Evolutionary conservation across 306 rosid species (phyloP), one percentile per base, ranked within the genome.

Genomic region (Cercis canadensis): DNA sequence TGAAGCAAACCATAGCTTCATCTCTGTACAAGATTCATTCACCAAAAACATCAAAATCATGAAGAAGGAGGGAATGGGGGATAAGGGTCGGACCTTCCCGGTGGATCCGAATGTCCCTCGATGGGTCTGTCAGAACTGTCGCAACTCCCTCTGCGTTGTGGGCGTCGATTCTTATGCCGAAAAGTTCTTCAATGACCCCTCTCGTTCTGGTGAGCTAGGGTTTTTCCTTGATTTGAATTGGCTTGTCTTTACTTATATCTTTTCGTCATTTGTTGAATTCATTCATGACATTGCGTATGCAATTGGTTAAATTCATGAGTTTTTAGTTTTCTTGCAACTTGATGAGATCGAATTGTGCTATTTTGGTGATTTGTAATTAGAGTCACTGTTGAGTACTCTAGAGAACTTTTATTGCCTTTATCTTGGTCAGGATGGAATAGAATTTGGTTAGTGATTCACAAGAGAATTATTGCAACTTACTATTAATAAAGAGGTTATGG

Each of bases 51-150:
- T 24, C 29, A 24, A 24, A 24, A 24, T 52, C 19, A 50, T 44
- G 75, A 79, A 64, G 67, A 71, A 76, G 41, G 44, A 16, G 15
- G n/a, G n/a, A 17, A 75, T 86, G 85, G 75, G 55, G 4, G 91
- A 87, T 41, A 87, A 76, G 83, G 82, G 83, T 81, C 92, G 92
- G 84, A 77, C 67, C 88, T 78, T 87, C 5, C 87, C 92, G 81
- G 90, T 75, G 75, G 96, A 91, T 72, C 96, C 92, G 66, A 95
- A 79, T 59, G 50, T 92, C 18, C 96, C 96, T 45, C 84, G 96
- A 77, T 91, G 92, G 91, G 81, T 72, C 70, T 95, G 97, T 74
- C 99, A 95, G 87, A 91, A 89, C 79, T 95, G 97, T 80, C 96
- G 88, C 69, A 86, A 87, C 75, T 57, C 86, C 13, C 92, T 91